Percentiles rank a stretch among this genome's conserved stretches.
phyloP scores from a whole-genome alignment of 805 yeast genomes.

The Yarrowia porcina region DNA sequence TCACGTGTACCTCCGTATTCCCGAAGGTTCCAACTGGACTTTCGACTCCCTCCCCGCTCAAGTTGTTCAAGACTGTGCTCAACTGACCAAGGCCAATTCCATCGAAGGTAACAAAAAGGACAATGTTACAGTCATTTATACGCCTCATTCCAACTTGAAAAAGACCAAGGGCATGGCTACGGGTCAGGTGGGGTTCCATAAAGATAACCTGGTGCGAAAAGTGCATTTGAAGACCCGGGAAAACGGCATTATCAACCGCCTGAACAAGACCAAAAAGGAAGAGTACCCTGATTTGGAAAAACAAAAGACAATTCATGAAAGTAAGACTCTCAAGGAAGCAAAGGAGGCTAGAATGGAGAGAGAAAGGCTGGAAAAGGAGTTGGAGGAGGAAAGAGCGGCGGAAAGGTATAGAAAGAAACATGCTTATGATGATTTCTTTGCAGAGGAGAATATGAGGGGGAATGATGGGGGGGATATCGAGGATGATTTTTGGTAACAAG shows the following conservation, averaged over 20 bases:
- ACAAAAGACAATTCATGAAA: slow-evolving; percentile 44
- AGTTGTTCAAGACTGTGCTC: slow-evolving; percentile 59
- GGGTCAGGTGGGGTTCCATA: slow-evolving; percentile 74
- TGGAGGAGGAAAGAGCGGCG: slow-evolving; percentile 31
- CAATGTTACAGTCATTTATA: slow-evolving; percentile 63
- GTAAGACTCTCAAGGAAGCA: slow-evolving; percentile 35
- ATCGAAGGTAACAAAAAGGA: slow-evolving; percentile 70
- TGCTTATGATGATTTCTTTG: slow-evolving; percentile 49
- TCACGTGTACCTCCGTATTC: slow-evolving; percentile 64
- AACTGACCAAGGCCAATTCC: slow-evolving; percentile 72
- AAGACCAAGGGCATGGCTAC: slow-evolving; percentile 70
- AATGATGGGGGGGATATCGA: slow-evolving; percentile 46
- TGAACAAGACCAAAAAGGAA: slow-evolving; percentile 64
- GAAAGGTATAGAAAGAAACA: slow-evolving; percentile 39
- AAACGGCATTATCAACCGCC: slow-evolving; percentile 56
- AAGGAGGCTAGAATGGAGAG: slow-evolving; percentile 38
- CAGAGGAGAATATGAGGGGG: slow-evolving; percentile 46
- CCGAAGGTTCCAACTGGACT: slow-evolving; percentile 43
- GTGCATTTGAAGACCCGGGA: slow-evolving; percentile 54
- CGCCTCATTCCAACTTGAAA: slow-evolving; percentile 68
- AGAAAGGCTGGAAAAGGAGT: slow-evolving; percentile 43
- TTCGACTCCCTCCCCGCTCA: slow-evolving; percentile 52
- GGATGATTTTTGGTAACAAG: slow-evolving; percentile 39
- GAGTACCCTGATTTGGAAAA: slow-evolving; percentile 47
- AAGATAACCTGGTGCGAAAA: slow-evolving; percentile 52